phyloP scores from a whole-genome alignment of 495 filamentous ascomycete species.

The Letharia columbiana region DNA sequence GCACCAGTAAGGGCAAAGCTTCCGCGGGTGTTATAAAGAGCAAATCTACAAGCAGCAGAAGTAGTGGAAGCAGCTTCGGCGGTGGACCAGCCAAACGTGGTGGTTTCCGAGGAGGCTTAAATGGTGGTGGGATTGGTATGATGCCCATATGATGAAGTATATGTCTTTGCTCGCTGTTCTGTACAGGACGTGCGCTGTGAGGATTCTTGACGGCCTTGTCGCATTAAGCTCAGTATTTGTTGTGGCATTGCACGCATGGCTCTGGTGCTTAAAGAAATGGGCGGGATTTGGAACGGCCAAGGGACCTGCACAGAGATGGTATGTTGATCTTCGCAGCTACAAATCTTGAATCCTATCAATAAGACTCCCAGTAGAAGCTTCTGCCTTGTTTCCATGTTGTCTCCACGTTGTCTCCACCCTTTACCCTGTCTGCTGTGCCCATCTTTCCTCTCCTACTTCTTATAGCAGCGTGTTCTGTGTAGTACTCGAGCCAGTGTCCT shows the following conservation, averaged over 20 bases:
- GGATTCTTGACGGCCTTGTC: slow-evolving; percentile 1
- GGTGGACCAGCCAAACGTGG: slow-evolving; percentile 8
- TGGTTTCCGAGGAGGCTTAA: slow-evolving; percentile 10
- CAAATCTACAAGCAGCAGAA: slow-evolving; percentile 16
- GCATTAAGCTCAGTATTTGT: background rate
- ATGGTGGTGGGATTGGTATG: slow-evolving; percentile 30
- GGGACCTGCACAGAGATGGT: background rate
- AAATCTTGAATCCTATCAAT: background rate
- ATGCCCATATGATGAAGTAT: slow-evolving; percentile 36
- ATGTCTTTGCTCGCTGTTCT: slow-evolving; percentile 1
- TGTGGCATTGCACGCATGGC: slow-evolving; percentile 1
- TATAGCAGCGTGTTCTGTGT: slow-evolving; percentile 18
- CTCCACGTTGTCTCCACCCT: background rate
- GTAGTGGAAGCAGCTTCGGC: slow-evolving; percentile 19
- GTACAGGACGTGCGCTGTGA: background rate
- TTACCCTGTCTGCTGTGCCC: background rate
- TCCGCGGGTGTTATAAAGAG: slow-evolving; percentile 16
- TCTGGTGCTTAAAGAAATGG: background rate
- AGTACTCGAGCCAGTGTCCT: slow-evolving; percentile 1
- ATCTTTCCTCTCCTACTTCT: background rate
- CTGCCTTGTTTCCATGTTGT: background rate
- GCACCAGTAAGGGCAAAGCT: slow-evolving; percentile 3
- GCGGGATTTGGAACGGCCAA: background rate
- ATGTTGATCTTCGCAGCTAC: background rate
- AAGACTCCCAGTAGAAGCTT: background rate